phyloP scores from a whole-genome alignment of 345 rosid genomes.

The Litchi chinensis region DNA sequence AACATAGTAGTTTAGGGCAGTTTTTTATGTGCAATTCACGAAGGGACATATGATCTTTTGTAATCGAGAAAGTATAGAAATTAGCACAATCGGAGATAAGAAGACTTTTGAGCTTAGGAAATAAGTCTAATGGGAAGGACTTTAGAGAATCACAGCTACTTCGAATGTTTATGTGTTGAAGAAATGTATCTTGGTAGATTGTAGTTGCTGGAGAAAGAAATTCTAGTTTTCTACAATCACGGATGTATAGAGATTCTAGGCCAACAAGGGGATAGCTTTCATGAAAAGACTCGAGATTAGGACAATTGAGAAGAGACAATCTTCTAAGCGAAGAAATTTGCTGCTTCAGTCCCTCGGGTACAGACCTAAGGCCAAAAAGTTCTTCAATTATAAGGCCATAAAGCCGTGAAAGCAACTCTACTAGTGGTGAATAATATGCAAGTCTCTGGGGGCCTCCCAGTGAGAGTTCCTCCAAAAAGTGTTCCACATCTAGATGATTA shows the following conservation, averaged over 20 bases:
- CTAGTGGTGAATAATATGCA: conserved; percentile 28
- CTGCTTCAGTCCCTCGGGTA: conserved; percentile 19
- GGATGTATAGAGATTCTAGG: conserved; percentile 28
- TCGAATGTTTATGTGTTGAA: conserved; percentile 30
- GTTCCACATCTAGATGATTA: no score
- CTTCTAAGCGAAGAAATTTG: conserved; percentile 21
- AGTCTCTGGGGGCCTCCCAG: no score
- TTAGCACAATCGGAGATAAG: conserved; percentile 16
- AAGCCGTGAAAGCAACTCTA: conserved; percentile 27
- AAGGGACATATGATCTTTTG: no score
- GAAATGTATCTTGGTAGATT: conserved; percentile 23
- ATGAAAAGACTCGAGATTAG: conserved; percentile 26
- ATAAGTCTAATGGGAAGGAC: conserved; percentile 21
- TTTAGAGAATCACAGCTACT: conserved; percentile 33
- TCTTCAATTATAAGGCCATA: conserved; percentile 36
- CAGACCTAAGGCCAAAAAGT: conserved; percentile 23
- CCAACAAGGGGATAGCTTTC: conserved; percentile 23
- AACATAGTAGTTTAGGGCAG: no score
- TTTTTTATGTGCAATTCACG: no score
- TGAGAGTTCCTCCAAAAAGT: no score
- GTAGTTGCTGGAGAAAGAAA: conserved; percentile 22
- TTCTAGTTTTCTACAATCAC: conserved; percentile 35
- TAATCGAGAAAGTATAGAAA: neutral
- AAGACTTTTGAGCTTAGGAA: conserved; percentile 36
- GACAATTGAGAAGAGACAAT: conserved; percentile 29